Evolutionary conservation across 2,329 filamentous ascomycete genomes (phyloP), one percentile per base, ranked within the genome.

Genomic region (Gnomoniopsis sp.): DNA sequence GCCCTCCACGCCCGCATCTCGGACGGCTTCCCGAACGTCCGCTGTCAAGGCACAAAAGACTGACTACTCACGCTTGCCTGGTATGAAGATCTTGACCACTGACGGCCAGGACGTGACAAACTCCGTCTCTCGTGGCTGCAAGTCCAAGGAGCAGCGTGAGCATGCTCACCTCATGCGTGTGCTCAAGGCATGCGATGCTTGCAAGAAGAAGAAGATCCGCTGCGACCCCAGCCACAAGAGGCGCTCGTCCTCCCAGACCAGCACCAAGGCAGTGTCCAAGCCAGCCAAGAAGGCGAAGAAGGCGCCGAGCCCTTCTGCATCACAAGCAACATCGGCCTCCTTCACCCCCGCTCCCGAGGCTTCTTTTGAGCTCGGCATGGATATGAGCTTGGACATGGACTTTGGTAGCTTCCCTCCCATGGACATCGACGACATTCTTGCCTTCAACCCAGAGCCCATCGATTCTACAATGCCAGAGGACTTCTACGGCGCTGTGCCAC

Each of bases 121-220:
- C 70, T 79, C 80, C 57, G 82, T 83, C 15, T 84, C 83, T 17
- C 79, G 85, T 43, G 84, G 84, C 36, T 84, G 80, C 70, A 88
- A 87, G 74, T 86, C 85, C 54, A 86, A 85, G 76, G 85, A 87
- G 75, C 85, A 88, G 75, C 79, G 85, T 36, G 84, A 87, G 55
- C 85, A 87, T 67, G 85, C 85, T 6, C 84, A 87, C 64, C 72
- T 87, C 49, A 88, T 88, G 82, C 77, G 85, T 60, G 84, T 85
- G 67, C 83, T 87, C 69, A 87, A 87, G 74, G 85, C 85, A n/a
- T 88, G 85, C 68, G 81, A 86, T 47, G 75, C 76, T 61, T 88
- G 85, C 74, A 75, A 78, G 61, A 77, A 75, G 69, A 88, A 86
- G 79, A 88, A 88, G 79, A 77, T 83, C 44, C 79, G 83, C 49